Conservation (phyloP, 495 filamentous ascomycete genomes). For the Aspergillus affinis region DNA sequence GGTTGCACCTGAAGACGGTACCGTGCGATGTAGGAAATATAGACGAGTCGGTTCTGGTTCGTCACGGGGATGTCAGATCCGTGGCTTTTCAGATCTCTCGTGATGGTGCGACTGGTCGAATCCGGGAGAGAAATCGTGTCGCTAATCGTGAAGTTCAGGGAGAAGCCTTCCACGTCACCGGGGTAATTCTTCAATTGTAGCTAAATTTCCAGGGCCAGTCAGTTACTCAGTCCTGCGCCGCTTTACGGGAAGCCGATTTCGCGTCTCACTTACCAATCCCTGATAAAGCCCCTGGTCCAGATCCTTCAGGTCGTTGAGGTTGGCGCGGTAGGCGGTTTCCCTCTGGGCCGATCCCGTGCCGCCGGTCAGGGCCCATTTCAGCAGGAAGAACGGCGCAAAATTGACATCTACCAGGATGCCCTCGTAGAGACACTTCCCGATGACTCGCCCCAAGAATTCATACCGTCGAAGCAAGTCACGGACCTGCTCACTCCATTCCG, state of each 20-base stretch:
- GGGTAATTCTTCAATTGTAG: conserved; percentile 85
- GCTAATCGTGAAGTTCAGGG: conserved; percentile 85
- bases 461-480: conserved; percentile 69
- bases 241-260: too few species aligned
- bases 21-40: conserved; percentile 86
- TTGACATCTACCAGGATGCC: conserved; percentile 91
- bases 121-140: conserved; percentile 66
- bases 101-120: conserved; percentile 49
- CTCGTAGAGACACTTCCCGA: conserved; percentile 98
- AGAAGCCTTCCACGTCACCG: conserved; percentile 75
- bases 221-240: neutral
- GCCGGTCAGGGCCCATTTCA: conserved; percentile 86
- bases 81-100: conserved; percentile 69
- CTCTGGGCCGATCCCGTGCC: conserved; percentile 57
- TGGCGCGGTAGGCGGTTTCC: conserved; percentile 77
- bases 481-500: conserved; percentile 58
- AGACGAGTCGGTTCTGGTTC: conserved; percentile 87
- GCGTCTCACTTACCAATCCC: conserved; percentile 60
- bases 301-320: conserved; percentile 89
- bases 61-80: conserved; percentile 81
- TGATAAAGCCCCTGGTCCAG: conserved; percentile 93
- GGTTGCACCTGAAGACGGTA: conserved; percentile 83
- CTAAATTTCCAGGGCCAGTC: conserved; percentile 22
- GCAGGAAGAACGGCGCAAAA: conserved; percentile 94
- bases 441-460: conserved; percentile 88